Evolutionary conservation across 1,284 basidiomycete genomes (phyloP).

Genomic region (Cryptococcus maquisensis): DNA sequence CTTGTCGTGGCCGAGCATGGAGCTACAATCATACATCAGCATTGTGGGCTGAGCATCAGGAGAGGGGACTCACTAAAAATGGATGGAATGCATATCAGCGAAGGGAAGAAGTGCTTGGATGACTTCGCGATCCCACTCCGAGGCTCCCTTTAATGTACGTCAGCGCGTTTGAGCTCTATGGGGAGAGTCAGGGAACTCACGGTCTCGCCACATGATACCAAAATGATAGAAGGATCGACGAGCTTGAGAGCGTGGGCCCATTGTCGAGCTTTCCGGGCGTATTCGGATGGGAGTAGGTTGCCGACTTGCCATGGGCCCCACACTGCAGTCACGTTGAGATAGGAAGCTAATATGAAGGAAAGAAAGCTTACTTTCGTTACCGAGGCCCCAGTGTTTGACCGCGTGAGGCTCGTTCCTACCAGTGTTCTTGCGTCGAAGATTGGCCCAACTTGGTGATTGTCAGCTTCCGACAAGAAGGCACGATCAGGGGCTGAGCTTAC

Average conservation of each 20-base stretch:
- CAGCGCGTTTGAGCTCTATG: background rate
- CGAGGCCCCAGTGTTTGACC: constrained; percentile 53
- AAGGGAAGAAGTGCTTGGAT: constrained; percentile 37
- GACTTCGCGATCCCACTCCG: constrained; percentile 50
- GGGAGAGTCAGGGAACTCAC: constrained; percentile 25
- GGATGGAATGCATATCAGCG: constrained; percentile 49
- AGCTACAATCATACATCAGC: constrained; percentile 7
- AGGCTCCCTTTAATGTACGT: constrained; percentile 25
- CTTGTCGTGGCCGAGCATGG: constrained; percentile 33
- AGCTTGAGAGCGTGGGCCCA: constrained; percentile 63
- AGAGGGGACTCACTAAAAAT: constrained; percentile 34
- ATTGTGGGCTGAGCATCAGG: background rate
- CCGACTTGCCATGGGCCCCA: constrained; percentile 67
- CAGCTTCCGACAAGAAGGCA: background rate
- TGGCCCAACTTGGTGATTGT: constrained; percentile 56
- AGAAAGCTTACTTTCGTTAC: constrained; percentile 45
- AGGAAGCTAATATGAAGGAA: background rate
- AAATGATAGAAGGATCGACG: constrained; percentile 58
- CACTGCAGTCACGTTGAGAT: constrained; percentile 37
- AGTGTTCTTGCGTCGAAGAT: constrained; percentile 57
- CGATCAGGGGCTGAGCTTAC: constrained; percentile 11
- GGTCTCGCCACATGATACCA: constrained; percentile 61
- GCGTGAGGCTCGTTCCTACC: constrained; percentile 59
- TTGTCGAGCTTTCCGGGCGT: constrained; percentile 58
- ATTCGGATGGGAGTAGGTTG: constrained; percentile 58